These are phyloP conservation scores for Erythrophleum fordii DNA, from an alignment of 306 rosid species.

Conservation along the genomic window DNA sequence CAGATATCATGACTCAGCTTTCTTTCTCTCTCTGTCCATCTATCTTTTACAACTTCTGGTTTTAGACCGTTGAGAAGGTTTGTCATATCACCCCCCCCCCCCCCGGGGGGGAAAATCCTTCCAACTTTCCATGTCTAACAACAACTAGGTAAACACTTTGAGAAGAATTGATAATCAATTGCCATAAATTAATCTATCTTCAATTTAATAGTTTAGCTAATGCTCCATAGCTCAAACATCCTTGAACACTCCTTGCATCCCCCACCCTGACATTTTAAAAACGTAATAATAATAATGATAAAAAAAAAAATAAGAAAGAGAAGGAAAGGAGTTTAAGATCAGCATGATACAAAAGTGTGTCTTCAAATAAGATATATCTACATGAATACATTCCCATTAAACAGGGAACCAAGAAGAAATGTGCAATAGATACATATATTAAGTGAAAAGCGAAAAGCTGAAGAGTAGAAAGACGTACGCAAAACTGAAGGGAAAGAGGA, in stretches of 20 bases:
- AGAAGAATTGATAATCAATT: neutral
- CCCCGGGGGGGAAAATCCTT: neutral
- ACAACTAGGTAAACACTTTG: neutral
- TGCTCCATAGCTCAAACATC: neutral
- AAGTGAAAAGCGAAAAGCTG: neutral
- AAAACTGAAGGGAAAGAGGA: slow-evolving; percentile 28
- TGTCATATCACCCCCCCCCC: too few species aligned
- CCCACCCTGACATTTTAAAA: neutral
- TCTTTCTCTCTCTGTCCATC: neutral
- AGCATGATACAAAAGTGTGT: neutral
- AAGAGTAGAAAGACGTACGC: slow-evolving; percentile 40
- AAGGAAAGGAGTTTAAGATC: neutral
- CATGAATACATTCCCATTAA: neutral
- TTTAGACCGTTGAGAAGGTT: neutral
- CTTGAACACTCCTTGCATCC: neutral
- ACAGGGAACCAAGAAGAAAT: neutral
- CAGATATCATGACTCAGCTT: neutral
- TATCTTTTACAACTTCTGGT: too few species aligned
- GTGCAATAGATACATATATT: neutral
- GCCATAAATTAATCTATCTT: neutral
- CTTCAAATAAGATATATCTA: neutral
- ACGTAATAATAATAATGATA: too few species aligned
- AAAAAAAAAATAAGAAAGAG: neutral
- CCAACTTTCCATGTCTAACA: neutral
- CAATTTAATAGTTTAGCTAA: neutral